phyloP scores from a whole-genome alignment of 805 yeast species.

The Saccharomyces eubayanus region DNA sequence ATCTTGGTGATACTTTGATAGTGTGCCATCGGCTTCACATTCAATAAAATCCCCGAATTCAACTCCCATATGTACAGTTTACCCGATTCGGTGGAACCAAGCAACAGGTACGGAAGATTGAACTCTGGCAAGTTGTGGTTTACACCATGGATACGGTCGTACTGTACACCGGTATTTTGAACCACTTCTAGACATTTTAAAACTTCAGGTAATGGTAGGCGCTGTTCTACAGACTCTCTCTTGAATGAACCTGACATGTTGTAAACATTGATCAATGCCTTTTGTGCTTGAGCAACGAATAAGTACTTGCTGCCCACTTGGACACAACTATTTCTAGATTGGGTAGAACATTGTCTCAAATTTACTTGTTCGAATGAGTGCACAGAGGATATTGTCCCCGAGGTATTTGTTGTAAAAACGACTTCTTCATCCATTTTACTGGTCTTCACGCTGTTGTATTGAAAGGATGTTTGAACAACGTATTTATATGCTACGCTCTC shows the following conservation, averaged over 20 bases:
- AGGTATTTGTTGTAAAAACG: conserved; percentile 23
- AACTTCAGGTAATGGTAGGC: conserved; percentile 78
- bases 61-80: conserved; percentile 80
- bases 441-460: not conserved
- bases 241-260: conserved; percentile 35
- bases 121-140: conserved; percentile 32
- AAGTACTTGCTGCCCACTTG: conserved; percentile 49
- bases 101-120: conserved; percentile 62
- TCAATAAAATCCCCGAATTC: conserved; percentile 61
- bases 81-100: conserved; percentile 50
- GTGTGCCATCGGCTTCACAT: conserved; percentile 67
- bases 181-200: conserved; percentile 40
- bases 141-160: conserved; percentile 11
- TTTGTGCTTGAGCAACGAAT: conserved; percentile 57
- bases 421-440: conserved; percentile 25
- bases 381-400: conserved; percentile 23
- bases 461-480: not conserved
- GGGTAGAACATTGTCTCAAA: conserved; percentile 35
- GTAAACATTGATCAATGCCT: conserved; percentile 70
- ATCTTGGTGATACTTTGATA: conserved; percentile 65
- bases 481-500: not conserved
- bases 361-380: conserved; percentile 27
- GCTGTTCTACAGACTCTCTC: conserved; percentile 56
- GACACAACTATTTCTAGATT: conserved; percentile 42
- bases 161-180: conserved; percentile 13